Base-by-base conservation (phyloP, 31 red algal genomes). In the Endocladia muricata region DNA sequence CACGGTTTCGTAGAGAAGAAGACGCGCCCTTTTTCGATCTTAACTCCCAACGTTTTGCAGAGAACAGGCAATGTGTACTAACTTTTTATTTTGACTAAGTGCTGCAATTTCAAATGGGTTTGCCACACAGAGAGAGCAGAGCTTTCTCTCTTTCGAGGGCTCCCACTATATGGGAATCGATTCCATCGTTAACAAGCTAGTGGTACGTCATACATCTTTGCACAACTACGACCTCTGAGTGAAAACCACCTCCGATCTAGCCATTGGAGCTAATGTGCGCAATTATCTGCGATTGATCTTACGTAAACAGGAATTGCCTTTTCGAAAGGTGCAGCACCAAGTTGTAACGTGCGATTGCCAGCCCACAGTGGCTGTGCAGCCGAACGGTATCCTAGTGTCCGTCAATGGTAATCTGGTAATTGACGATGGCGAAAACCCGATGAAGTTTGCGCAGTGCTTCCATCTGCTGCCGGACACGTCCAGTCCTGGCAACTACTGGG, bases 401-500 rank as follows among this genome's bases (percentile, higher is more conserved):
- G 94, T 97, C 23, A 89, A 64, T 52, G 94, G 94, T 11, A 88
- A 93, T 71, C 51, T 97, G 70, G 44, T 92, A 22, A 77, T 97
- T 31, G 94, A 97, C 57, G 83, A 97, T 62, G 70, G 60, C 30
- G 35, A 51, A 33, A 92, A 93, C 55, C 77, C 94, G 35, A 56
- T 97, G 76, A 97, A 97, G 83, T 97, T 97, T 35, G 84, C 94
- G 11, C 94, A 97, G 67, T 70, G 67, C 52, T 97, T 97, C 72
- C 66, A 89, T 61, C 63, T 97, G 36, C 15, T 93, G 25, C 94
- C 94, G 1, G 85, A 90, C 37, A 47, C 78, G 25, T 51, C 38
- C 35, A 88, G 74, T 15, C 61, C 77, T 6, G 19, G 38, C 41
- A 71, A 35, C 41, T 97, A 71, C 55, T 97, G 88, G 88, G 94